These are phyloP conservation scores for Iris pallida DNA, from an alignment of 116 monocot genomes.

Conservation along the genomic window DNA sequence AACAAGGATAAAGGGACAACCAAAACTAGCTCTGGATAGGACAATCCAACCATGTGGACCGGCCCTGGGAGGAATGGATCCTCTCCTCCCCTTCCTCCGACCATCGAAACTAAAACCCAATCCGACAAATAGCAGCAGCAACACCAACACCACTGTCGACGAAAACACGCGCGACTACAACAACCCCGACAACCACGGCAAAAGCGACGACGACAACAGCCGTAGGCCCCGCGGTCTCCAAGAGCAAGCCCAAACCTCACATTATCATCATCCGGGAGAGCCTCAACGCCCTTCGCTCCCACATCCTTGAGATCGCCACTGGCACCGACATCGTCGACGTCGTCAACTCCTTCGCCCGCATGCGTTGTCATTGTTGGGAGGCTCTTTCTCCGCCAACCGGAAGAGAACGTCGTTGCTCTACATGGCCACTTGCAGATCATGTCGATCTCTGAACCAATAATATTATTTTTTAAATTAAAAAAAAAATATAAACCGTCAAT, in stretches of 20 bases:
- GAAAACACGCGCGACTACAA: constrained; percentile 17
- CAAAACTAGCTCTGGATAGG: too few species aligned
- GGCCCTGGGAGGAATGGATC: too few species aligned
- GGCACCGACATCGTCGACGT: constrained; percentile 62
- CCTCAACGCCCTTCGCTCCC: constrained; percentile 67
- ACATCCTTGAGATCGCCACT: constrained; percentile 69
- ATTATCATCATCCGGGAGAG: constrained; percentile 66
- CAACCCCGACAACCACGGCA: too few species aligned
- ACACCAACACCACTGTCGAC: constrained; percentile 10
- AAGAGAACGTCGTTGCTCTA: constrained; percentile 39
- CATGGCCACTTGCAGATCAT: constrained; percentile 81
- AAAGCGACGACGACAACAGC: background rate
- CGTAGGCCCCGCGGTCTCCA: constrained; percentile 67
- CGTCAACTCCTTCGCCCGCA: constrained; percentile 43
- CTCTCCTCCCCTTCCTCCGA: too few species aligned
- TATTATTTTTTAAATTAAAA: too few species aligned
- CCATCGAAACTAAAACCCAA: constrained; percentile 4
- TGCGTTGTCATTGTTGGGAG: constrained; percentile 51
- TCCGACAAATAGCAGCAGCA: constrained; percentile 35
- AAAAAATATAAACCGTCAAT: too few species aligned
- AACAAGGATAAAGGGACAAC: too few species aligned
- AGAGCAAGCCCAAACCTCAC: constrained; percentile 81
- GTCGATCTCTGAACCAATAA: constrained; percentile 72
- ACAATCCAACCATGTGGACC: too few species aligned
- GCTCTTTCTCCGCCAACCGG: constrained; percentile 69